phyloP scores from a whole-genome alignment of 495 filamentous ascomycete species.

The Bombardia bombarda region DNA sequence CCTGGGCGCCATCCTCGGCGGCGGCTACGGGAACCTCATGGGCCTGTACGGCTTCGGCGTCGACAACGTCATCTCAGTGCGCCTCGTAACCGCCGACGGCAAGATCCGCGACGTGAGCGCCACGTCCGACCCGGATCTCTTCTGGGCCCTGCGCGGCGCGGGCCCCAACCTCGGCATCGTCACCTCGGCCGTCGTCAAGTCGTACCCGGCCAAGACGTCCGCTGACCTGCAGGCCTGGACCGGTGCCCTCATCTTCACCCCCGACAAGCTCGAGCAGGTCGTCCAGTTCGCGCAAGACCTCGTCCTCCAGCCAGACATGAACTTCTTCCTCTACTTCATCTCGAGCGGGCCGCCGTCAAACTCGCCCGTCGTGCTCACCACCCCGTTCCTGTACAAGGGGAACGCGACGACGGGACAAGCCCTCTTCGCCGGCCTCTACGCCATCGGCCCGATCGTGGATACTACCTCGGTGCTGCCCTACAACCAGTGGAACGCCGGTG shows the following conservation, averaged over 20 bases:
- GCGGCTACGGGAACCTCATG: background rate
- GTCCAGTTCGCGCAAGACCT: no score
- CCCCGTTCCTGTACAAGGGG: no score
- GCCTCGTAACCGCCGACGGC: background rate
- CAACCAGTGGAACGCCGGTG: no score
- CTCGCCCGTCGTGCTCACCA: no score
- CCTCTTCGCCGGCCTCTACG: no score
- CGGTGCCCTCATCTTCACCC: background rate
- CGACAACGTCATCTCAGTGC: background rate
- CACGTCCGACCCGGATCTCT: slow-evolving; percentile 26
- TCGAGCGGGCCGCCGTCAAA: no score
- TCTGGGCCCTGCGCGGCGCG: slow-evolving; percentile 53
- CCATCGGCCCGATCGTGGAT: no score
- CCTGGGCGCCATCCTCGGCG: background rate
- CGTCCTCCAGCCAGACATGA: no score
- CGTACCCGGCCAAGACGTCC: background rate
- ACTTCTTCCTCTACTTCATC: no score
- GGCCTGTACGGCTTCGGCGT: background rate
- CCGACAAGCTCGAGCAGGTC: background rate
- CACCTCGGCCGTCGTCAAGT: slow-evolving; percentile 5
- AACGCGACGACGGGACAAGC: no score
- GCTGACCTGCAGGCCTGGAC: background rate
- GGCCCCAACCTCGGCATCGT: slow-evolving; percentile 54
- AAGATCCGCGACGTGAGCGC: background rate
- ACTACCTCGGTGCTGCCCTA: no score